A percentile compares a stretch with the other conserved stretches of the same genome.
phyloP scores from a whole-genome alignment of 202 grass and related monocot species.

The Alloteropsis angusta region DNA sequence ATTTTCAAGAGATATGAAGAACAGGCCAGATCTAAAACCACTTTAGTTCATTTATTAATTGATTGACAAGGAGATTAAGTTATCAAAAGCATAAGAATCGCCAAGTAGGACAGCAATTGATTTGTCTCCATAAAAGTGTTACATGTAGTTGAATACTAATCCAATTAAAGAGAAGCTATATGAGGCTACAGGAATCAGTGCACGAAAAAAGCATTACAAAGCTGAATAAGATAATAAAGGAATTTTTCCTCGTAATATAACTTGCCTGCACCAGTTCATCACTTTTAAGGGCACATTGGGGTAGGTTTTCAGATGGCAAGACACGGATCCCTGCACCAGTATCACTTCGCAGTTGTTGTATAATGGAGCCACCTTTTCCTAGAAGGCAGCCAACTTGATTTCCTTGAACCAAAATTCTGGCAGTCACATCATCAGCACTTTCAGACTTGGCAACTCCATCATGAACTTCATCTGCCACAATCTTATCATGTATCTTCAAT shows the following conservation, averaged over 20 bases:
- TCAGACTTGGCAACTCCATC: constrained; percentile 37
- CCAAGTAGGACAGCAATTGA: constrained; percentile 1
- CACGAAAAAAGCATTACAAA: constrained; percentile 13
- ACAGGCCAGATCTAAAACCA: constrained; percentile 1
- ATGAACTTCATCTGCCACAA: constrained; percentile 67
- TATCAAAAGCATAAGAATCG: constrained; percentile 2
- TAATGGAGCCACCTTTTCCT: constrained; percentile 94
- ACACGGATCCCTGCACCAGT: constrained; percentile 73
- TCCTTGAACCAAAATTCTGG: constrained; percentile 84
- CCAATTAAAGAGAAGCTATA: constrained; percentile 2
- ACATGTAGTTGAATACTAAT: background rate
- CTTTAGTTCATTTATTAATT: constrained; percentile 1
- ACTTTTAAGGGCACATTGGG: constrained; percentile 66
- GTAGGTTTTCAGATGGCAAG: constrained; percentile 67
- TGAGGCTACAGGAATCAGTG: background rate
- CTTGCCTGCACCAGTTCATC: constrained; percentile 94
- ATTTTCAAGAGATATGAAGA: background rate
- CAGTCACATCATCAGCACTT: constrained; percentile 41
- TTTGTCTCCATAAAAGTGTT: constrained; percentile 9
- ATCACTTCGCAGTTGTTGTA: constrained; percentile 74
- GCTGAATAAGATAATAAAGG: constrained; percentile 17
- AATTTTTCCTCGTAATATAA: constrained; percentile 8
- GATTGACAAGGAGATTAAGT: background rate
- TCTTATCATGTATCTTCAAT: constrained; percentile 92
- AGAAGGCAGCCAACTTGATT: constrained; percentile 90